These are phyloP conservation scores for Pyrenophora tritici-repentis DNA, from an alignment of 2,329 filamentous ascomycete genomes.

Conservation along the genomic window DNA sequence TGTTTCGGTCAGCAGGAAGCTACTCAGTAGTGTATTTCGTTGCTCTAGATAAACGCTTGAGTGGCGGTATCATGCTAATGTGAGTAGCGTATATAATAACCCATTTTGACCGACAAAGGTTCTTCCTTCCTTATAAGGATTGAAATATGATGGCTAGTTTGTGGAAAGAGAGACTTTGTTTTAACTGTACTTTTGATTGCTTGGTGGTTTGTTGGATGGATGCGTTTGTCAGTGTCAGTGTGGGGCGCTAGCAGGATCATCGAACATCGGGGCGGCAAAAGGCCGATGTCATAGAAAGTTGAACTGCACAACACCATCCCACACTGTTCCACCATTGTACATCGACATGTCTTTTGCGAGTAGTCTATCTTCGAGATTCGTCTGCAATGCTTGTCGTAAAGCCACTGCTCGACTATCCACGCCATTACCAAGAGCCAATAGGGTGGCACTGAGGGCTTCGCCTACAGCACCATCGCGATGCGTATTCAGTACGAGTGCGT, in stretches of 20 bases:
- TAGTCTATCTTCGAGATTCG: slow-evolving; percentile 23
- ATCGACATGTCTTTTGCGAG: slow-evolving; percentile 32
- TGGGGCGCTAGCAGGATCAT: neutral
- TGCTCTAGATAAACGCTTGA: no score
- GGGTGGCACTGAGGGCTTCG: slow-evolving; percentile 9
- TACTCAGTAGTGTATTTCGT: no score
- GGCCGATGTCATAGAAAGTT: slow-evolving; percentile 12
- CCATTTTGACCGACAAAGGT: no score
- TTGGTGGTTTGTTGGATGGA: no score
- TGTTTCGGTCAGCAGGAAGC: no score
- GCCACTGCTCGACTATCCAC: slow-evolving; percentile 12
- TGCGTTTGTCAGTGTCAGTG: no score
- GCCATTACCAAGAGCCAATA: slow-evolving; percentile 5
- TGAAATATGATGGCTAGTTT: no score
- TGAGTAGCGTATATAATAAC: no score
- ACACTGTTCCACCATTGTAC: neutral
- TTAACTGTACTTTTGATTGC: no score
- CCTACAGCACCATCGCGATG: slow-evolving; percentile 15
- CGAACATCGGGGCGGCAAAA: slow-evolving; percentile 1
- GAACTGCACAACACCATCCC: neutral
- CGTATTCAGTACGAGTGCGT: slow-evolving; percentile 28
- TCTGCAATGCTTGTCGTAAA: slow-evolving; percentile 32
- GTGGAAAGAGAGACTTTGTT: no score
- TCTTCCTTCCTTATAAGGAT: no score
- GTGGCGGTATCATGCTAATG: no score